Conservation (phyloP, 305 asterid species). For the Fraxinus greggii region DNA sequence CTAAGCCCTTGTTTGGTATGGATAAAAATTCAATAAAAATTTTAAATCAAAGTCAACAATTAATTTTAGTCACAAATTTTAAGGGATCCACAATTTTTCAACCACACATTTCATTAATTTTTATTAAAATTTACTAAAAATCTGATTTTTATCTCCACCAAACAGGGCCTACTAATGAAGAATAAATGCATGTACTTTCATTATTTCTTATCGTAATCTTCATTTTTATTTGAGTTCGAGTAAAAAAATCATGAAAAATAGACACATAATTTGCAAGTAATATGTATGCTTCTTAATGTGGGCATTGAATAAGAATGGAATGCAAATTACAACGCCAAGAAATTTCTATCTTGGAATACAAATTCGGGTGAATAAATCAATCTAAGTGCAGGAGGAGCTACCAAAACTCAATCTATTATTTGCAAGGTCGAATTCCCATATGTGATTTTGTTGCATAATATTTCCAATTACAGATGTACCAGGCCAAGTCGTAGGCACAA, state of each 20-base stretch:
- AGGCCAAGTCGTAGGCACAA: conserved; percentile 38
- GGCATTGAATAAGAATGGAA: too few species aligned
- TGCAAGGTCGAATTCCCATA: conserved; percentile 57
- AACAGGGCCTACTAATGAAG: too few species aligned
- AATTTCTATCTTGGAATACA: not conserved
- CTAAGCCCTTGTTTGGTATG: too few species aligned
- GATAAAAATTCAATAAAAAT: too few species aligned
- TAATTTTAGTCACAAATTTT: too few species aligned
- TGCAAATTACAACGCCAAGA: conserved; percentile 16
- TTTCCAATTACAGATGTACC: conserved; percentile 55
- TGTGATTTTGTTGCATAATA: conserved; percentile 55
- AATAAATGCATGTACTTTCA: not conserved
- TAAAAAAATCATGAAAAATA: not conserved
- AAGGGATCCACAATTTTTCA: too few species aligned
- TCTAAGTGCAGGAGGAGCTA: conserved; percentile 38
- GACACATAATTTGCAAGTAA: not conserved
- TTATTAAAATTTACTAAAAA: too few species aligned
- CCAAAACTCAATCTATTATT: conserved; percentile 51
- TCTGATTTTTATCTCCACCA: too few species aligned
- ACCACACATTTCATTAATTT: too few species aligned
- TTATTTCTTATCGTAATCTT: not conserved
- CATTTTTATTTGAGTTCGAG: not conserved
- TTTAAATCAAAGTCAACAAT: too few species aligned
- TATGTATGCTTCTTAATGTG: not conserved
- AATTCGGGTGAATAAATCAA: not conserved